Percentiles rank a stretch among this genome's conserved stretches.
Conservation (phyloP, 2,329 filamentous ascomycete genomes). For the Xylaria sp. region DNA sequence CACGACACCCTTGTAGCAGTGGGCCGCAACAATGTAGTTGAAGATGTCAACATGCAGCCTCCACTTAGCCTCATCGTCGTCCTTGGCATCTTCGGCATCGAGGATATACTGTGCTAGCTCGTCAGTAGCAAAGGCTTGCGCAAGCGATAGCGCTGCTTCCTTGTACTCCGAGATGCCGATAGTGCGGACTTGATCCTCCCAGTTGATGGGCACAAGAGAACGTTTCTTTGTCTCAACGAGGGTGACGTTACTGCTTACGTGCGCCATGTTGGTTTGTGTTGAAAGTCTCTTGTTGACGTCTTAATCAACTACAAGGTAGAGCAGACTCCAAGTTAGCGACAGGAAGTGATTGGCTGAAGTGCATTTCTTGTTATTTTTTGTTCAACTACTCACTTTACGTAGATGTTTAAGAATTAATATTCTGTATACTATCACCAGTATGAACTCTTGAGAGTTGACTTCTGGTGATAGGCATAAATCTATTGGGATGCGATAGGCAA, state of each 20-base stretch:
- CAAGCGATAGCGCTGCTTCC: constrained; percentile 76
- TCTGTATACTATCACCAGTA: constrained; percentile 67
- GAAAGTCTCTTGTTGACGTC: constrained; percentile 35
- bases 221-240: constrained; percentile 50
- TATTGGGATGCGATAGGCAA: constrained; percentile 66
- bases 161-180: constrained; percentile 75
- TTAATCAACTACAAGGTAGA: constrained; percentile 23
- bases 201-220: constrained; percentile 64
- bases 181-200: constrained; percentile 69
- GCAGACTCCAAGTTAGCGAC: constrained; percentile 17
- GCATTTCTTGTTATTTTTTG: not conserved
- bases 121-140: constrained; percentile 81
- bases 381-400: constrained; percentile 47
- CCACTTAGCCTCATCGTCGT: constrained; percentile 76
- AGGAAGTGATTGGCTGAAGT: not conserved
- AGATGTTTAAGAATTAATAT: constrained; percentile 55
- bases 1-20: constrained; percentile 78
- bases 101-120: constrained; percentile 80
- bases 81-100: constrained; percentile 74
- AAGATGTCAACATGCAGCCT: constrained; percentile 80
- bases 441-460: constrained; percentile 65
- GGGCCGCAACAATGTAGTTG: constrained; percentile 80
- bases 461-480: constrained; percentile 68
- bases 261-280: constrained; percentile 57
- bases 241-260: constrained; percentile 48